Evolutionary conservation across 805 yeast species (phyloP), one percentile per base, ranked within the genome.

Genomic region (Kockiozyma suomiensis): DNA sequence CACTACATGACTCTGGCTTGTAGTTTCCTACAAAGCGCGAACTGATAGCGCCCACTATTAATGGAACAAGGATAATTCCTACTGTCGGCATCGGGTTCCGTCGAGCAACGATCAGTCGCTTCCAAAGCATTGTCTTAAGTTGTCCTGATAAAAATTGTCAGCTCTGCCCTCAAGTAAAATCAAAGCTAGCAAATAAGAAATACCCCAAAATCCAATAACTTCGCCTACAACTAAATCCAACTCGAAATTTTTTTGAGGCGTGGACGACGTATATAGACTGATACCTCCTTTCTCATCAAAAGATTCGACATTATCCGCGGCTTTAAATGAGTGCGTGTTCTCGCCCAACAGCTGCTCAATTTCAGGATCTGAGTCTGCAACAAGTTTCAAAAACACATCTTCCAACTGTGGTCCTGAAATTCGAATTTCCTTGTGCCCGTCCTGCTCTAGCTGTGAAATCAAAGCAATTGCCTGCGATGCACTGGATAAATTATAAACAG

Each of bases 351-450:
- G 32, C 23, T 54, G 42, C 13, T 41, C 54, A 28, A 61, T 48
- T 26, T 61, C 63, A 13, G 30, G 25, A 54, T 61, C 65, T 10
- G 64, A 59, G n/a, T 58, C 65, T 2, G 65, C 65, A 7, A 59
- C 65, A n/a, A 73, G 64, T 25, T 61, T 61, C 46, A 73, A 56
- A 58, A 73, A 73, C n/a, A 71, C 74, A 41, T 64, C 71, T 56
- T 73, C 76, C 26, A 73, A 61, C 43, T 66, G 68, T 7, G 76
- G 76, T 2, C 73, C 74, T 1, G 72, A 65, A 19, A 73, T 49
- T 26, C 65, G 54, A 12, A 58, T 42, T 13, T 54, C 59, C 8
- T 42, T 30, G 33, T 40, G 42, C 5, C 58, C 62, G 1, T 43
- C 38, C 12, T 19, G 40, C 19, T 54, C 60, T 4, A 61, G 54